Percentiles rank a stretch among this genome's conserved stretches.
Conservation (phyloP, 768 basidiomycete genomes). For the Hypholoma sublateritium region DNA sequence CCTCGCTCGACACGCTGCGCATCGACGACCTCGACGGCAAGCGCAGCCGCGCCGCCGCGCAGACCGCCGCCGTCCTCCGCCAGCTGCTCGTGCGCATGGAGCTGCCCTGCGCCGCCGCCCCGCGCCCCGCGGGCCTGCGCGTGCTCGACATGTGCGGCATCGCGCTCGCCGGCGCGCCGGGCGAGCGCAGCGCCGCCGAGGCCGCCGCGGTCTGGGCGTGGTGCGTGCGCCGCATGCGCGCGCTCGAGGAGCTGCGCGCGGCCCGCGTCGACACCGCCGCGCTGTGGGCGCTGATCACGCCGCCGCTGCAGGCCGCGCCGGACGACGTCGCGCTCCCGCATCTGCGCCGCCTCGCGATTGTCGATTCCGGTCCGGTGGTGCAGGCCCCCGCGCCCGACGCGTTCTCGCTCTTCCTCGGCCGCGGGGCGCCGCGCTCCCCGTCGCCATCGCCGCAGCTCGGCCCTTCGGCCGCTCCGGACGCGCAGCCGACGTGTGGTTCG, state of each 20-base stretch:
- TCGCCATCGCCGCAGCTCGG: neutral
- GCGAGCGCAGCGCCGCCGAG: neutral
- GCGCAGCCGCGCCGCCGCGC: constrained; percentile 23
- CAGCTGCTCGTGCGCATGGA: constrained; percentile 33
- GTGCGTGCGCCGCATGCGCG: constrained; percentile 29
- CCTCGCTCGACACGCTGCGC: constrained; percentile 26
- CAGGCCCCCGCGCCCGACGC: neutral
- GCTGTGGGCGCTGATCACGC: constrained; percentile 18
- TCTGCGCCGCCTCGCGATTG: constrained; percentile 1
- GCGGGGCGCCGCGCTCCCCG: neutral
- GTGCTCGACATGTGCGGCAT: constrained; percentile 28
- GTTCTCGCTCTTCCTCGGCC: neutral
- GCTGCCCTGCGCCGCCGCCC: constrained; percentile 18
- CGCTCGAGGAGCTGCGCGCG: constrained; percentile 22
- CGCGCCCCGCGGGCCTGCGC: constrained; percentile 15
- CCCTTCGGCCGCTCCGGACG: neutral
- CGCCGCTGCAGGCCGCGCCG: neutral
- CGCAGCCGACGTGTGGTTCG: neutral
- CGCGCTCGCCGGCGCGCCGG: neutral
- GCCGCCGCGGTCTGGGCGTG: constrained; percentile 24
- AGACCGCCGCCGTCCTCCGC: constrained; percentile 26
- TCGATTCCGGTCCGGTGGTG: neutral
- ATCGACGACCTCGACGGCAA: constrained; percentile 37
- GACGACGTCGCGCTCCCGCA: constrained; percentile 7
- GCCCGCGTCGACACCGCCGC: constrained; percentile 19